These are phyloP conservation scores for Boletales sp. DNA, from an alignment of 768 basidiomycete genomes.

Conservation along the genomic window DNA sequence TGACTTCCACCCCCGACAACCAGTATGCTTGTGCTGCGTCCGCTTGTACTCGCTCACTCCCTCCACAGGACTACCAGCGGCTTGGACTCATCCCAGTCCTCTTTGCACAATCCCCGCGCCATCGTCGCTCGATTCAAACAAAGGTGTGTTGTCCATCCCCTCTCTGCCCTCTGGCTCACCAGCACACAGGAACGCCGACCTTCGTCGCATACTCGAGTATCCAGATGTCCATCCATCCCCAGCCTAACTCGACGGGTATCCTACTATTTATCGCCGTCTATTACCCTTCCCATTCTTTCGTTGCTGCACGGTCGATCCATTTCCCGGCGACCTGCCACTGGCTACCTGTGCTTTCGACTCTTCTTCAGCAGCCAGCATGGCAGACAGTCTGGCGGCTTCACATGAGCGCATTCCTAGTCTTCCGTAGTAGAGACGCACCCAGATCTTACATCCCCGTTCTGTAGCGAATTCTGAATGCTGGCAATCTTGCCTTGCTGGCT, in stretches of 20 bases:
- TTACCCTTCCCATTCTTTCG: slow-evolving; percentile 36
- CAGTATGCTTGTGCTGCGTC: slow-evolving; percentile 24
- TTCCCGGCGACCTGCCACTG: slow-evolving; percentile 16
- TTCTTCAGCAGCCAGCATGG: slow-evolving; percentile 40
- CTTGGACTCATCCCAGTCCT: slow-evolving; percentile 28
- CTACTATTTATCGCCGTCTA: slow-evolving; percentile 28
- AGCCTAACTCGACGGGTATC: slow-evolving; percentile 7
- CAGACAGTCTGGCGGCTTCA: slow-evolving; percentile 37
- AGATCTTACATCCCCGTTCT: slow-evolving; percentile 55
- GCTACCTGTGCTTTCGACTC: slow-evolving; percentile 30
- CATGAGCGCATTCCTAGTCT: neutral
- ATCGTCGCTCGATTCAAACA: slow-evolving; percentile 65
- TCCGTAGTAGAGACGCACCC: slow-evolving; percentile 39
- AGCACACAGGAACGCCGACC: slow-evolving; percentile 43
- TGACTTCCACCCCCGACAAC: slow-evolving; percentile 48
- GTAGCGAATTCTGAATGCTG: slow-evolving; percentile 52
- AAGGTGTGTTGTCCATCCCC: slow-evolving; percentile 38
- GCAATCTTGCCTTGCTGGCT: slow-evolving; percentile 55
- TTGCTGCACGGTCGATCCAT: slow-evolving; percentile 22
- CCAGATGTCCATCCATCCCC: slow-evolving; percentile 25
- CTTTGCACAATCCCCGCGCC: slow-evolving; percentile 40
- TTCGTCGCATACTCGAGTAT: slow-evolving; percentile 59
- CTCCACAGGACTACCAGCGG: slow-evolving; percentile 5
- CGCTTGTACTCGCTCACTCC: neutral
- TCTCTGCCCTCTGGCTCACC: slow-evolving; percentile 8